Evolutionary conservation across 1,139 yeast species (phyloP).

Genomic region (Yamadazyma triangularis): DNA sequence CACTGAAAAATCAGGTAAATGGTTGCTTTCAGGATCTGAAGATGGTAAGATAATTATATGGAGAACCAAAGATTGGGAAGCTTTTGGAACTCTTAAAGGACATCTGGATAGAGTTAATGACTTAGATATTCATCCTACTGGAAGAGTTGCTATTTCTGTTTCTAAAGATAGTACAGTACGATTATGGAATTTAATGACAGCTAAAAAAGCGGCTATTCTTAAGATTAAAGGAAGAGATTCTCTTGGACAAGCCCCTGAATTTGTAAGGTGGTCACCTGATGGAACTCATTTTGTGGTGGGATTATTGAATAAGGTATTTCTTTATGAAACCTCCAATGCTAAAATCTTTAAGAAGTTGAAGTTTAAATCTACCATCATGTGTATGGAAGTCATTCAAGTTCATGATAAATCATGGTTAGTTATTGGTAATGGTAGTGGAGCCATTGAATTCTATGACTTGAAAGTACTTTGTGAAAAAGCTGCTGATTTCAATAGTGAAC

Average conservation of each 20-base stretch:
- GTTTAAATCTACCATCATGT: constrained; percentile 62
- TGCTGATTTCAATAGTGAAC: constrained; percentile 2
- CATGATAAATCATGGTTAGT: constrained; percentile 53
- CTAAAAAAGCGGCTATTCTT: constrained; percentile 85
- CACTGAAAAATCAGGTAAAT: constrained; percentile 53
- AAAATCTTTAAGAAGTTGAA: constrained; percentile 47
- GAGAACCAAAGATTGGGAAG: constrained; percentile 98
- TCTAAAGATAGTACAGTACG: constrained; percentile 80
- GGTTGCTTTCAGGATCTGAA: constrained; percentile 88
- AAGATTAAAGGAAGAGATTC: constrained; percentile 66
- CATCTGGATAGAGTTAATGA: constrained; percentile 77
- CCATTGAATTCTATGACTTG: constrained; percentile 52
- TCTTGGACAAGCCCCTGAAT: constrained; percentile 61
- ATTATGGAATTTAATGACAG: constrained; percentile 96
- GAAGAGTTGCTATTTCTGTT: constrained; percentile 85
- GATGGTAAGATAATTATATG: constrained; percentile 89
- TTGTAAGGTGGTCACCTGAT: constrained; percentile 57
- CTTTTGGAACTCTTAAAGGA: constrained; percentile 82
- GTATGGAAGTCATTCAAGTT: constrained; percentile 48
- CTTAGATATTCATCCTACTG: constrained; percentile 87
- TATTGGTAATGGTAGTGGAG: constrained; percentile 70
- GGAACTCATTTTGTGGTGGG: constrained; percentile 79
- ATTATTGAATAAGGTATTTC: constrained; percentile 54
- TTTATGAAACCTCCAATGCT: constrained; percentile 66
- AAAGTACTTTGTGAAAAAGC: constrained; percentile 16